Evolutionary conservation across 331 rosid genomes (phyloP).

Genomic region (Malus hybrid): DNA sequence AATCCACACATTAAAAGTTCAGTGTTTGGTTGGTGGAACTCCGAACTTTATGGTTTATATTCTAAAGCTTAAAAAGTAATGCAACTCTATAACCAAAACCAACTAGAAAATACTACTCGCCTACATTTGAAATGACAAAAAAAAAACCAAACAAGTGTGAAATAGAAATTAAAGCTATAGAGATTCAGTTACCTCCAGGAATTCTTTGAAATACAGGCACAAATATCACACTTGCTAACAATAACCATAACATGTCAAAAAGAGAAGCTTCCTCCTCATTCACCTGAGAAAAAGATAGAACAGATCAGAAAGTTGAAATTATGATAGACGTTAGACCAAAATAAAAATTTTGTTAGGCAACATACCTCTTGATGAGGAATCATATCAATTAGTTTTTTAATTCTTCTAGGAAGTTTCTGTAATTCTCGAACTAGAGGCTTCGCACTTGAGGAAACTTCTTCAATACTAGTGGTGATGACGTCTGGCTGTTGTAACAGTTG

Average conservation of each 20-base stretch:
- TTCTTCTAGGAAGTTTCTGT: constrained; percentile 54
- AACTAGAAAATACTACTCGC: not conserved
- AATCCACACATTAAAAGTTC: constrained; percentile 1
- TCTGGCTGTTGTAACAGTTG: constrained; percentile 71
- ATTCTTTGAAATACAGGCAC: constrained; percentile 96
- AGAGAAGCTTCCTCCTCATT: constrained; percentile 96
- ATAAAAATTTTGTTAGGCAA: constrained; percentile 7
- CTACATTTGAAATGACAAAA: not conserved
- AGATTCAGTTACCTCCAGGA: constrained; percentile 83
- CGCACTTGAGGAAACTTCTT: constrained; percentile 75
- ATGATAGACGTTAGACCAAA: constrained; percentile 1
- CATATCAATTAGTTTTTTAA: constrained; percentile 61
- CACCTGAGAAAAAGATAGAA: constrained; percentile 52
- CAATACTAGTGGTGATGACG: constrained; percentile 49
- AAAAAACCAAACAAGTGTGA: not conserved
- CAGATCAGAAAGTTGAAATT: constrained; percentile 10
- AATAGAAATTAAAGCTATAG: constrained; percentile 12
- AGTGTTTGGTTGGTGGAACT: constrained; percentile 3
- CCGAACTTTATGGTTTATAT: constrained; percentile 1
- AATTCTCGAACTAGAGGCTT: constrained; percentile 72
- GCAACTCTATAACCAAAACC: constrained; percentile 1
- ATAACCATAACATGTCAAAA: constrained; percentile 90
- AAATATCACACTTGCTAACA: constrained; percentile 97
- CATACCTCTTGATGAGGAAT: constrained; percentile 80
- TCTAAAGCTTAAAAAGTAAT: constrained; percentile 12